These are phyloP conservation scores for Herpetospermum pedunculosum DNA, from an alignment of 306 rosid genomes.

Conservation along the genomic window DNA sequence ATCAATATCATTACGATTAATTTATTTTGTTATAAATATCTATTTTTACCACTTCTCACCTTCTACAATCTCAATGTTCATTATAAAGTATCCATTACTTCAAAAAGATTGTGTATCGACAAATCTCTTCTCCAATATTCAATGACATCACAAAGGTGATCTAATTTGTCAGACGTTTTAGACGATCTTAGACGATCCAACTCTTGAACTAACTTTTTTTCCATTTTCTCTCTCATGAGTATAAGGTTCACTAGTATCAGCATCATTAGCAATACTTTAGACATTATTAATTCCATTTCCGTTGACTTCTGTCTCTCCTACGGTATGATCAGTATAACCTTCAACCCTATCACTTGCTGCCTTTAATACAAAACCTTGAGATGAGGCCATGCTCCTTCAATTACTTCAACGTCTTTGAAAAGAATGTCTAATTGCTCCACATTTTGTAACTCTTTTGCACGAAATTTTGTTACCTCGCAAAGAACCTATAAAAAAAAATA, in stretches of 20 bases:
- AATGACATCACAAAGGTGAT: background rate
- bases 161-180: background rate
- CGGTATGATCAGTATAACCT: background rate
- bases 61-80: too few relatives aligned
- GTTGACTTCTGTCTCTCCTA: too few relatives aligned
- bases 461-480: background rate
- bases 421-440: background rate
- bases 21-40: too few relatives aligned
- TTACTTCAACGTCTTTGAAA: background rate
- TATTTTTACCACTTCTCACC: too few relatives aligned
- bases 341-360: background rate
- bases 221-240: background rate
- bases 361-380: background rate
- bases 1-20: too few relatives aligned
- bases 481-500: too few relatives aligned
- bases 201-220: background rate
- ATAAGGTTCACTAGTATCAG: background rate
- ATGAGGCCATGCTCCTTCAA: background rate
- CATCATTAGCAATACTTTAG: background rate
- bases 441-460: background rate
- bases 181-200: background rate
- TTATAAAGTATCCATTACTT: too few relatives aligned
- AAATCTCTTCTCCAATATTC: too few relatives aligned
- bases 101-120: too few relatives aligned
- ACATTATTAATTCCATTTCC: too few relatives aligned